A percentile compares a stretch with the other conserved stretches of the same genome.
Evolutionary conservation across 1,284 basidiomycete species (phyloP).

Genomic region (Puccinia hordei): DNA sequence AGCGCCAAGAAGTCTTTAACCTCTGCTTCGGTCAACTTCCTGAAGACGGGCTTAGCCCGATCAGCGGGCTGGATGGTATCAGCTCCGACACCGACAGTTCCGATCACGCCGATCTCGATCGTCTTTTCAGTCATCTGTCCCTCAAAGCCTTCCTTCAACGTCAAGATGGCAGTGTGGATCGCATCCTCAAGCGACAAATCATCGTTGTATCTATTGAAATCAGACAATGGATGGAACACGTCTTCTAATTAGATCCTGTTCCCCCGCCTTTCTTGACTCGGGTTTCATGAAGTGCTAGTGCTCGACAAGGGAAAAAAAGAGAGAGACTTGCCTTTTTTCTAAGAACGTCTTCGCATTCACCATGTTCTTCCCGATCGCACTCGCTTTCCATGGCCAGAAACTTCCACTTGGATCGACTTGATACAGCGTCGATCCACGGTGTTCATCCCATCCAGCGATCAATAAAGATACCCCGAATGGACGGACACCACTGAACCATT

Average conservation of each 20-base stretch:
- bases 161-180: conserved; percentile 97
- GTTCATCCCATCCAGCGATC: conserved; percentile 91
- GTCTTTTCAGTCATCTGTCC: conserved; percentile 99
- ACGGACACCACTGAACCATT: conserved; percentile 78
- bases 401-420: conserved; percentile 98
- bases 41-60: conserved; percentile 74
- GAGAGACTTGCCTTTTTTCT: conserved; percentile 68
- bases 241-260: neutral
- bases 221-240: neutral
- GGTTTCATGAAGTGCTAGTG: neutral
- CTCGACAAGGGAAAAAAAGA: neutral
- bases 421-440: conserved; percentile 88
- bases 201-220: conserved; percentile 80
- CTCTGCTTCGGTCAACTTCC: conserved; percentile 90
- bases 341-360: conserved; percentile 98
- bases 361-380: conserved; percentile 99
- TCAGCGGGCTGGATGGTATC: conserved; percentile 66
- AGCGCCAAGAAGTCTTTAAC: conserved; percentile 73
- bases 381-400: conserved; percentile 99
- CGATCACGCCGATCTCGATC: conserved; percentile 93
- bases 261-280: neutral
- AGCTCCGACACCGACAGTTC: conserved; percentile 70
- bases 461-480: conserved; percentile 96
- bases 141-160: conserved; percentile 97
- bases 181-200: conserved; percentile 98